Base-by-base conservation (phyloP, 2,329 filamentous ascomycete genomes). In the Fusarium sp. region DNA sequence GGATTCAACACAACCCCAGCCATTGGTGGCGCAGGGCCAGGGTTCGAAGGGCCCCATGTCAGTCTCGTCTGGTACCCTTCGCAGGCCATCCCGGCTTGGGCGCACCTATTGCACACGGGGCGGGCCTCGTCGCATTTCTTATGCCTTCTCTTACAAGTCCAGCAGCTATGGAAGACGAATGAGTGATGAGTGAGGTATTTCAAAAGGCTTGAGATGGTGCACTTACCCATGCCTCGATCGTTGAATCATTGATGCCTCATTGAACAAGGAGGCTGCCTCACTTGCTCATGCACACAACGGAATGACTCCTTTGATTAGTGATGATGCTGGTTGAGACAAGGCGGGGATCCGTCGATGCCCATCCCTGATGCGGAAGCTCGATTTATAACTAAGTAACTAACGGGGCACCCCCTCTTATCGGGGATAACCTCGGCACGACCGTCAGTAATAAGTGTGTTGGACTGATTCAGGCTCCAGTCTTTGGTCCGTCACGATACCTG, bases 81-180 rank as follows among this genome's bases (percentile, higher is more conserved):
- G 7, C 70, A 73, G 10, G 35, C 10, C 20, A 71, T 71, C 5
- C 61, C 65, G 3, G 68, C 70, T 20, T 73, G 61, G 16, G 37
- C 37, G n/a, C 70, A 73, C 59, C 65, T 60, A 20, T 66, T 39
- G 50, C 70, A 73, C 13, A 68, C 50, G 1, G 68, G 70, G 1
- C 57, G 48, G 13, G 30, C 66, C 41, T 73, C 70, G 20, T 73
- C 70, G 57, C 65, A 73, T 68, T 73, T 73, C 14, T 73, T 73
- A 10, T 73, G 68, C 11, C 70, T 41, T 27, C 56, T 63, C 25
- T 73, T 73, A 27, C 68, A 73, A 14, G 70, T 73, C 70, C 68
- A 73, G n/a, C 70, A 73, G 45, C 70, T 71, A 9, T 23, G 10
- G 6, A 14, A 48, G 16, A 54, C 5, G 8, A 11, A 30, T 54